These are phyloP conservation scores for Blastomyces gilchristii DNA, from an alignment of 2,329 filamentous ascomycete species.

Conservation along the genomic window DNA sequence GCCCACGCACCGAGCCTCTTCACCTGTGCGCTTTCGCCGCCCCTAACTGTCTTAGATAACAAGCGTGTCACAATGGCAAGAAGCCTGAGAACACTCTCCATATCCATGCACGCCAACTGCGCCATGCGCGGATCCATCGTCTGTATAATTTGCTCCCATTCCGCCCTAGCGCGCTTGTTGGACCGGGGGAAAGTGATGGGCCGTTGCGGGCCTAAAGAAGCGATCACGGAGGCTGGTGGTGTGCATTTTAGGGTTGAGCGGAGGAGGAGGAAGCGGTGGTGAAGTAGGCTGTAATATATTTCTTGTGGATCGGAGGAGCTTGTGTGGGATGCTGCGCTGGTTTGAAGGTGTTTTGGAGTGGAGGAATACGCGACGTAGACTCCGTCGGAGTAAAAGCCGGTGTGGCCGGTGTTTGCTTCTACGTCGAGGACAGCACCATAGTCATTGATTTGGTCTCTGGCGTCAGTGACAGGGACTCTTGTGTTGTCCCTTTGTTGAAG, in stretches of 20 bases:
- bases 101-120: slow-evolving; percentile 45
- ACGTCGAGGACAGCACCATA: background rate
- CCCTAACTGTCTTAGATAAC: slow-evolving; percentile 54
- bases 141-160: slow-evolving; percentile 42
- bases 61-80: slow-evolving; percentile 50
- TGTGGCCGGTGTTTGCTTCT: slow-evolving; percentile 9
- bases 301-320: slow-evolving; percentile 44
- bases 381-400: slow-evolving; percentile 65
- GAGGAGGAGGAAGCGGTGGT: slow-evolving; percentile 54
- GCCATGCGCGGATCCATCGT: slow-evolving; percentile 39
- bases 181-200: slow-evolving; percentile 45
- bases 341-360: slow-evolving; percentile 29
- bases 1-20: slow-evolving; percentile 68
- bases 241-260: slow-evolving; percentile 50
- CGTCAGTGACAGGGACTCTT: slow-evolving; percentile 24
- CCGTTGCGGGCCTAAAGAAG: slow-evolving; percentile 45
- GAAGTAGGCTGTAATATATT: slow-evolving; percentile 58
- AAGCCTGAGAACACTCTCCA: slow-evolving; percentile 55
- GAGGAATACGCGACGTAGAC: slow-evolving; percentile 56
- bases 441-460: slow-evolving; percentile 18
- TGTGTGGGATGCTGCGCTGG: slow-evolving; percentile 23
- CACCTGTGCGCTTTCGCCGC: slow-evolving; percentile 49
- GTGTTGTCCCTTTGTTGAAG: slow-evolving; percentile 13
- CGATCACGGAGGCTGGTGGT: slow-evolving; percentile 45
- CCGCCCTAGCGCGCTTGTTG: slow-evolving; percentile 43